A percentile compares a stretch with the other conserved stretches of the same genome.
Conservation (phyloP, 2,329 filamentous ascomycete genomes). For the Cephalotrichum gorgonifer region DNA sequence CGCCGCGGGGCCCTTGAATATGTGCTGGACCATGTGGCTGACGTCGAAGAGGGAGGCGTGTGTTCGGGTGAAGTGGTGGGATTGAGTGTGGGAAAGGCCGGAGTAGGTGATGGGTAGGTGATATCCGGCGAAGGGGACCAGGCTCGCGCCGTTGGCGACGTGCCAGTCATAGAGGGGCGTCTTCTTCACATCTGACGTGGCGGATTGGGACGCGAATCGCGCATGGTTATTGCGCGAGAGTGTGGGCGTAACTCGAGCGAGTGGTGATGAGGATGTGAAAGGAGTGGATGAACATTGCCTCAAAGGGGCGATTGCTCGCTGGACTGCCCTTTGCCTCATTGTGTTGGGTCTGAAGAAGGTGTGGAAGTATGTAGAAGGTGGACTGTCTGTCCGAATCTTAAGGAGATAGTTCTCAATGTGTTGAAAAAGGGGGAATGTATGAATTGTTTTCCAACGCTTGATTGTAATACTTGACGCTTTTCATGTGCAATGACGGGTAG, state of each 20-base stretch:
- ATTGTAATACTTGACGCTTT: no score
- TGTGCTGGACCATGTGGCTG: conserved; percentile 91
- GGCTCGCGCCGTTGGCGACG: conserved; percentile 70
- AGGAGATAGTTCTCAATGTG: background rate
- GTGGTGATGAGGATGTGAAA: background rate
- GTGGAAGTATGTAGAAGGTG: background rate
- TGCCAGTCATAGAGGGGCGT: conserved; percentile 76
- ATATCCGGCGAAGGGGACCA: conserved; percentile 94
- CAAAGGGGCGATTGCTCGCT: background rate
- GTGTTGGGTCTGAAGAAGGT: background rate
- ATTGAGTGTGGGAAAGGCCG: conserved; percentile 66
- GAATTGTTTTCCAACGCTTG: no score
- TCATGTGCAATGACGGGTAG: no score
- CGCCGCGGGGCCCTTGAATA: conserved; percentile 71
- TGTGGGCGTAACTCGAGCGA: background rate
- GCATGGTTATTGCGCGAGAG: background rate
- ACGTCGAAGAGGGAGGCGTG: conserved; percentile 93
- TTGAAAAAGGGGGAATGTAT: no score
- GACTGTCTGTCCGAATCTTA: background rate
- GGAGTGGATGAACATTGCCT: background rate
- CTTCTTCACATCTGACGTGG: conserved; percentile 33
- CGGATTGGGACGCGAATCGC: conserved; percentile 2
- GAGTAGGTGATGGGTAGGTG: conserved; percentile 88
- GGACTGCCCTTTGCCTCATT: background rate
- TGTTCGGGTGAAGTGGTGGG: conserved; percentile 80